Base-by-base conservation (phyloP, 1,139 yeast species). In the Nematodospora anomalae region DNA sequence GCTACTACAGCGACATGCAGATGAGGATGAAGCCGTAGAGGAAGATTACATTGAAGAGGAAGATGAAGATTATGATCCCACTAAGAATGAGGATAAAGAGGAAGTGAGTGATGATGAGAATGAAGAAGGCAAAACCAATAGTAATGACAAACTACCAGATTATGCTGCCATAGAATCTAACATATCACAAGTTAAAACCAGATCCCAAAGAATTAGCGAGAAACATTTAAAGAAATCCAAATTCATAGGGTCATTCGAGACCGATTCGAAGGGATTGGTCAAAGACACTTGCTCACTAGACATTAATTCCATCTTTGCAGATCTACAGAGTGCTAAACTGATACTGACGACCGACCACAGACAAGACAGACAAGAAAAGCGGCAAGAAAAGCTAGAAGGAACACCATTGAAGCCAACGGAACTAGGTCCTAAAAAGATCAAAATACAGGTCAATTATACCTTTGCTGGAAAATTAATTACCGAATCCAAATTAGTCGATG, bases 401-500 rank as follows among this genome's bases (percentile, higher is more conserved):
- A 32, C 36, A 10, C 30, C 16, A n/a, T 35, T 12, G 25, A 11
- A 13, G 16, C 18, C 9, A 26, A 16, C 15, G 33, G 16, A 43
- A 40, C 10, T 38, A 12, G 54, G 67, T 12, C 62, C 67, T 25
- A 77, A 77, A 33, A 73, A 74, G 54, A 74, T 92, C 38, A 77
- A 79, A 47, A 90, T 92, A 37, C 80, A 79, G 43, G 72, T 94
- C 38, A 77, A 82, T 5, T 90, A 87, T 56, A 83, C 86, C 37
- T 92, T 89, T 70, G 98, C 98, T 0, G 97, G 97, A 2, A 84
- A 84, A 49, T 70, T 79, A 4, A 72, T 85, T 4, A 77, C 83
- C 0, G 96, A 89, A 52, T 81, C 83, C 40, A 87, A 85, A 57
- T 67, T 74, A 55, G 97, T 92, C 2, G 83, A 79, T 36, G 75